Evolutionary conservation across 1,284 basidiomycete species (phyloP).

Genomic region (Trichosporon coremiiforme): DNA sequence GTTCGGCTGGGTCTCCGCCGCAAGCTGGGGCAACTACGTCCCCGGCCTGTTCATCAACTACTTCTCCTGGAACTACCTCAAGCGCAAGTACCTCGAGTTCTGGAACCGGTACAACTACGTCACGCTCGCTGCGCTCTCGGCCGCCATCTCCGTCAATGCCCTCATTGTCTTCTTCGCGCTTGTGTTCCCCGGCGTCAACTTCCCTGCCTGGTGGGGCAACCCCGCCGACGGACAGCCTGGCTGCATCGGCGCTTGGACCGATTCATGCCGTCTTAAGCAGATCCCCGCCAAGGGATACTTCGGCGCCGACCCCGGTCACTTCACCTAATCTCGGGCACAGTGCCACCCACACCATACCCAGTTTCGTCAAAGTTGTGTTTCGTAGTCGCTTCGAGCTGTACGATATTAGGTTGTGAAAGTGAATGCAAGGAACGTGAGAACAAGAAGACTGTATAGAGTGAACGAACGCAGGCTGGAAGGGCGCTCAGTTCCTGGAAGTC

Average conservation of each 20-base stretch:
- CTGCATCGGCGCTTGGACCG: conserved; percentile 29
- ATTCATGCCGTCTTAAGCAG: conserved; percentile 26
- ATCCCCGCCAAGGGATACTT: conserved; percentile 28
- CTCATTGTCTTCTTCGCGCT: conserved; percentile 86
- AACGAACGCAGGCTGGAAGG: no score
- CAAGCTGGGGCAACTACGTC: conserved; percentile 25
- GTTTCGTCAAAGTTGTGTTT: background rate
- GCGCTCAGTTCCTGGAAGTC: no score
- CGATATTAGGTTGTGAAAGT: background rate
- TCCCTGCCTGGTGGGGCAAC: conserved; percentile 87
- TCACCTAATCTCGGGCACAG: background rate
- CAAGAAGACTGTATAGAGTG: no score
- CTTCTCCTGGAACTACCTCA: conserved; percentile 31
- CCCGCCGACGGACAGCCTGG: conserved; percentile 20
- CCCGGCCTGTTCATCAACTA: conserved; percentile 30
- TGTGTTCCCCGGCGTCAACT: conserved; percentile 65
- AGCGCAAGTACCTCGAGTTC: conserved; percentile 30
- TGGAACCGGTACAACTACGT: conserved; percentile 59
- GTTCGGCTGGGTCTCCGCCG: conserved; percentile 17
- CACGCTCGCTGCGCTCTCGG: conserved; percentile 59
- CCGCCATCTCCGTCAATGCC: conserved; percentile 69
- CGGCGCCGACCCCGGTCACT: conserved; percentile 25
- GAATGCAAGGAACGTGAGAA: background rate
- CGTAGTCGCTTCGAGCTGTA: background rate
- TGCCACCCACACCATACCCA: background rate